These are phyloP conservation scores for Botrytis galanthina DNA, from an alignment of 2,329 filamentous ascomycete genomes.

Conservation along the genomic window DNA sequence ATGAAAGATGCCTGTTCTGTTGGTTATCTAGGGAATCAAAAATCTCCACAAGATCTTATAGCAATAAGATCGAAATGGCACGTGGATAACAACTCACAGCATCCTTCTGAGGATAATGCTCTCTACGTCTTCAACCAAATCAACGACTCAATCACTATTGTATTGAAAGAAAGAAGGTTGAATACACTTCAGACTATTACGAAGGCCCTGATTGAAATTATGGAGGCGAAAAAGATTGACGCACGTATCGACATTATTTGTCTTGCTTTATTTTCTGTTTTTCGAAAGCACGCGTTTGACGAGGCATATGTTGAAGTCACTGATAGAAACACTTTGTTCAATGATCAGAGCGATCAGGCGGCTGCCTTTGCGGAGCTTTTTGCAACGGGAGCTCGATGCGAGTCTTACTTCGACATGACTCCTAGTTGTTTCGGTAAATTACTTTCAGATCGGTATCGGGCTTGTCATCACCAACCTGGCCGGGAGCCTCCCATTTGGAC, in stretches of 20 bases:
- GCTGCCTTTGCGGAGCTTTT: constrained; percentile 63
- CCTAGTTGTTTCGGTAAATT: constrained; percentile 48
- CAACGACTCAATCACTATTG: constrained; percentile 29
- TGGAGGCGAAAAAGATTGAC: constrained; percentile 39
- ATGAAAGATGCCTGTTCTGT: constrained; percentile 42
- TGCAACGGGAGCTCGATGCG: constrained; percentile 60
- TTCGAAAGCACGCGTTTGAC: constrained; percentile 56
- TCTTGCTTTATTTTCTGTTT: constrained; percentile 56
- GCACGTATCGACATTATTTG: constrained; percentile 53
- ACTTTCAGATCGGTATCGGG: constrained; percentile 44
- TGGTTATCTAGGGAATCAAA: constrained; percentile 43
- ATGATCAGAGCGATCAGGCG: constrained; percentile 59
- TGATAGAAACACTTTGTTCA: constrained; percentile 59
- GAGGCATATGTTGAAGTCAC: constrained; percentile 63
- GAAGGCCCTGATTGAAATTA: constrained; percentile 10
- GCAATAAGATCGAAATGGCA: constrained; percentile 45
- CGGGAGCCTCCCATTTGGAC: constrained; percentile 30
- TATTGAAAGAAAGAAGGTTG: constrained; percentile 26
- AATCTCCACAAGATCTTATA: constrained; percentile 40
- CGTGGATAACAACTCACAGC: constrained; percentile 40
- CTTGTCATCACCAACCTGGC: constrained; percentile 41
- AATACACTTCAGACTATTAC: constrained; percentile 9
- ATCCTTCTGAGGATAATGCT: constrained; percentile 39
- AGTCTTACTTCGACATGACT: constrained; percentile 58
- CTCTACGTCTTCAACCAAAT: constrained; percentile 43